phyloP scores from a whole-genome alignment of 208 protist genomes.

The Tetramitus jugosus region DNA sequence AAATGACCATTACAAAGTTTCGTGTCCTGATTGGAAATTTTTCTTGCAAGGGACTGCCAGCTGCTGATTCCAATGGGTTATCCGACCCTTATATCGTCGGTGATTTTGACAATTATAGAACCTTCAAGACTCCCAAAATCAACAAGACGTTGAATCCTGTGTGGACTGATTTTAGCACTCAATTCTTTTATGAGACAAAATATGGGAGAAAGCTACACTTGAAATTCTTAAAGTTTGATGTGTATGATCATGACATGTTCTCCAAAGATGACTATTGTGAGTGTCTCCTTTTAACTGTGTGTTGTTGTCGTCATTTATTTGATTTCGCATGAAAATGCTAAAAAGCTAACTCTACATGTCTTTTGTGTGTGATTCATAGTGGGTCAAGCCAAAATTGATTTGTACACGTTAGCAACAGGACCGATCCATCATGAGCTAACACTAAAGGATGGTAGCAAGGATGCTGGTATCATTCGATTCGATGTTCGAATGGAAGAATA shows the following conservation, averaged over 20 bases:
- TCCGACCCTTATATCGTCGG: neutral
- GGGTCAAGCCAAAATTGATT: neutral
- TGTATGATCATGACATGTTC: slow-evolving; percentile 3
- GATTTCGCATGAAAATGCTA: too few relatives aligned
- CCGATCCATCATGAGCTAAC: neutral
- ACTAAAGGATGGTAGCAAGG: neutral
- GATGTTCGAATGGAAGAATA: neutral
- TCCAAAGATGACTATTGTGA: slow-evolving; percentile 4
- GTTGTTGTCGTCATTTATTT: too few relatives aligned
- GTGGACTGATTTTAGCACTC: neutral
- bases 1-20: too few relatives aligned
- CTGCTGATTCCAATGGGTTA: neutral
- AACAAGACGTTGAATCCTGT: slow-evolving; percentile 5
- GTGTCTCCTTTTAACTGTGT: too few relatives aligned
- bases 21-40: neutral
- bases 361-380: too few relatives aligned
- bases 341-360: too few relatives aligned
- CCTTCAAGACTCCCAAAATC: slow-evolving; percentile 1
- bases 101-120: slow-evolving; percentile 19
- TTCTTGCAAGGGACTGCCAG: neutral
- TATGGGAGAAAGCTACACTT: slow-evolving; percentile 5
- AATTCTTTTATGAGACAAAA: slow-evolving; percentile 20
- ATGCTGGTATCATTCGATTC: neutral
- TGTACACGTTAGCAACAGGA: slow-evolving; percentile 1
- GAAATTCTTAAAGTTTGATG: neutral